A percentile compares a stretch with the other conserved stretches of the same genome.
Evolutionary conservation across 352 stramenopile genomes (phyloP).

Genomic region (Phytophthora lateralis): DNA sequence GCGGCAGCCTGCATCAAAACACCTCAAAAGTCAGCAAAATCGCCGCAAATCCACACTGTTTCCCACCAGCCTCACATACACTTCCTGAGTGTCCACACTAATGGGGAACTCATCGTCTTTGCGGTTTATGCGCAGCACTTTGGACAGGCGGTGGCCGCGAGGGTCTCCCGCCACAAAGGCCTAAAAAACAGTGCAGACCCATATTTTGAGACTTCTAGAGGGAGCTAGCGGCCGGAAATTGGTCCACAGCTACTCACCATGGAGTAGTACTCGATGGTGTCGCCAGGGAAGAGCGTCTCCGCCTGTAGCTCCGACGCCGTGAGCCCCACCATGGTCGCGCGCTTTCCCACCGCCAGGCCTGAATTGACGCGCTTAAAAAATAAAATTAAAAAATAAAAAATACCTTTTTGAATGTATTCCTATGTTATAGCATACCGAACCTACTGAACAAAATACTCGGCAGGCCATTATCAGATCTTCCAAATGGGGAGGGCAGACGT

Average conservation of each 20-base stretch:
- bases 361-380: too few species aligned
- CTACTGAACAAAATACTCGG: too few species aligned
- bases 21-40: constrained; percentile 5
- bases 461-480: not conserved
- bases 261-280: constrained; percentile 83
- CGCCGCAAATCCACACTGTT: too few species aligned
- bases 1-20: constrained; percentile 45
- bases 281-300: constrained; percentile 69
- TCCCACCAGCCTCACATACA: constrained; percentile 44
- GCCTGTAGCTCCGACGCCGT: constrained; percentile 56
- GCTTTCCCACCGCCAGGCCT: constrained; percentile 7
- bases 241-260: constrained; percentile 39
- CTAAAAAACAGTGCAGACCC: constrained; percentile 28
- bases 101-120: constrained; percentile 62
- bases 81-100: constrained; percentile 68
- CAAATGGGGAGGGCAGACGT: constrained; percentile 12
- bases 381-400: too few species aligned
- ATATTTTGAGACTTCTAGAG: constrained; percentile 18
- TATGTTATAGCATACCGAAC: not conserved
- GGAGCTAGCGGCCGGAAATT: not conserved
- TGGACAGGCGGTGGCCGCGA: constrained; percentile 65
- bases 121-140: constrained; percentile 57
- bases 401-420: not conserved
- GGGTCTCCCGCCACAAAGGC: constrained; percentile 72
- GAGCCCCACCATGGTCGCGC: constrained; percentile 41